Evolutionary conservation across 768 basidiomycete genomes (phyloP), one percentile per base, ranked within the genome.

Genomic region (Amylocystis lapponica): DNA sequence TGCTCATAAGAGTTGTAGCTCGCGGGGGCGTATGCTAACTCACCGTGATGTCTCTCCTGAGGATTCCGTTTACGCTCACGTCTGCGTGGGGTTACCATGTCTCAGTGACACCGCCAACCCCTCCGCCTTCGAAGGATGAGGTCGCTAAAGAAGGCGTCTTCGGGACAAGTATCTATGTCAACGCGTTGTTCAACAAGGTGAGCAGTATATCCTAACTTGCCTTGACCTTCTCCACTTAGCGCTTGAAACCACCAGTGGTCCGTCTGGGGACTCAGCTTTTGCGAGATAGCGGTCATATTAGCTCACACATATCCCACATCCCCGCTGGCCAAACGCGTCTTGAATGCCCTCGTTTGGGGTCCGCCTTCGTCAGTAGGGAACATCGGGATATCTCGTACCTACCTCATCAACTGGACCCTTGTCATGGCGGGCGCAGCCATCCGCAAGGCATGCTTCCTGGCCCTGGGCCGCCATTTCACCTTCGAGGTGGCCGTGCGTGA

Each of bases 401-500:
- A 41, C 42, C 40, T 47, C 16, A 0, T 42, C 31, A 39, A 43
- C 23, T 13, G 14, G n/a, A 20, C 20, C 4, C 5, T 30, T 19
- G 39, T 14, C 9, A 10, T 21, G 9, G 20, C 32, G 9, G 41
- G 30, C 21, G 5, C 7, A 10, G 8, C 8, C 41, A n/a, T 32
- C 19, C 41, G 30, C 21, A 10, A 12, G 6, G 16, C 6, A n/a
- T 22, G 31, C 23, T 27, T 36, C 19, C 35, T 10, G 5, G 5
- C 36, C 6, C 35, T 52, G 9, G 53, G 50, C 2, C 17, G 21
- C 11, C 22, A 49, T 31, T 54, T 52, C 40, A 54, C 53, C 3
- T 51, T 45, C 44, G 34, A 48, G 27, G 29, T 49, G 29, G 31
- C 47, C 26, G n/a, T 46, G 12, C 26, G 29, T 5, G 31, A 27